Evolutionary conservation across 139 green algal species (phyloP), one percentile per base, ranked within the genome.

Genomic region (Chlamydomonas eustigma): DNA sequence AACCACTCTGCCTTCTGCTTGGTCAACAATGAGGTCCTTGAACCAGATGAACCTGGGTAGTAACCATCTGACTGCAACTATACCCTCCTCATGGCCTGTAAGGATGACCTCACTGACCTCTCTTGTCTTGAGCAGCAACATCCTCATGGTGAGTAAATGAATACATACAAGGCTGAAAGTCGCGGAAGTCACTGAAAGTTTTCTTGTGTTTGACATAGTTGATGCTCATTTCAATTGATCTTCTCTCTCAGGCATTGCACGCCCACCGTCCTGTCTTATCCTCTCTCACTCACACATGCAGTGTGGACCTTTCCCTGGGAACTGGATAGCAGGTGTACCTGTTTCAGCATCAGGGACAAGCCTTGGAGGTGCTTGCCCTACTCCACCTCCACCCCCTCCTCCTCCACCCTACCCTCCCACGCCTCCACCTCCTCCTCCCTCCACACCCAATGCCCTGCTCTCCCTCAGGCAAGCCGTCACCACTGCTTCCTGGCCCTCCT

Each of bases 401-500:
- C 37, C 18, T 24, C 69, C 69, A 24, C 37, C 65, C 25, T 28
- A n/a, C 30, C 69, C 69, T 24, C 69, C 69, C 36, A 37, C 37
- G 12, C 69, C 69, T 3, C 69, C 69, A 38, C 69, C 69, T 33
- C 69, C 69, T 30, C 69, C 69, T 5, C 69, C 69, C 37, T 39
- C 69, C 28, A 36, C 50, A 38, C 3, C 30, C 73, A 72, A 25
- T 24, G 12, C 35, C 2, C 37, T 65, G 32, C 31, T 73, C 32
- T 51, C 66, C 18, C 32, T 73, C 6, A 32, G 66, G 4, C 33
- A 8, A 32, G 6, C 32, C 33, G 50, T 50, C 33, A 50, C 12
- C 66, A 39, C 18, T 12, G n/a, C 30, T 18, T 39, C 8, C 4
- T 73, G 66, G 66, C 30, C 66, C 5, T 32, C 66, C 8, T 51